phyloP scores from a whole-genome alignment of 306 rosid genomes.

The Betula pendula region DNA sequence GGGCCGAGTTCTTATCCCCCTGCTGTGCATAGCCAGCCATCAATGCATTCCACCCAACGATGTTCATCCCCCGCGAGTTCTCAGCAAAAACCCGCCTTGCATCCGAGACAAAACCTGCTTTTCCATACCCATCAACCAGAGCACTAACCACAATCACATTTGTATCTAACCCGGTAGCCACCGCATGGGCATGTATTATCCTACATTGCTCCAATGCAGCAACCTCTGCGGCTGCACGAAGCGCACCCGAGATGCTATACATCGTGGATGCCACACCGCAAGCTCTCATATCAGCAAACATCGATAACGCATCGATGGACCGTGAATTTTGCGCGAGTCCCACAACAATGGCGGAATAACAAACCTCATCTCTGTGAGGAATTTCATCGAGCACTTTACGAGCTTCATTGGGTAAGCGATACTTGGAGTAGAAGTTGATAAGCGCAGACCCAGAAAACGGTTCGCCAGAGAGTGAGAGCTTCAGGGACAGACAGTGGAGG shows the following conservation, averaged over 20 bases:
- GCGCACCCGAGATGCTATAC: conserved; percentile 61
- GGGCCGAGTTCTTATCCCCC: conserved; percentile 51
- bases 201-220: conserved; percentile 82
- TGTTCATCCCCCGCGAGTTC: conserved; percentile 39
- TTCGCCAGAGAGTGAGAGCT: conserved; percentile 46
- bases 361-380: conserved; percentile 55
- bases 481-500: conserved; percentile 69
- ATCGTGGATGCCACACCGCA: conserved; percentile 48
- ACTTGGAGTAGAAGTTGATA: conserved; percentile 58
- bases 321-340: conserved; percentile 72
- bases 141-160: conserved; percentile 59
- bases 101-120: conserved; percentile 66
- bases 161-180: conserved; percentile 51
- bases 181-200: conserved; percentile 56
- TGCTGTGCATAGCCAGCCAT: conserved; percentile 80
- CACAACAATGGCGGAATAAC: conserved; percentile 65
- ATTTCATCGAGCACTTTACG: conserved; percentile 71
- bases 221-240: conserved; percentile 66
- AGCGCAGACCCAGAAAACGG: conserved; percentile 72
- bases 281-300: conserved; percentile 53
- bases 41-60: conserved; percentile 86
- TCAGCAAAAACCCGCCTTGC: conserved; percentile 71
- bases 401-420: conserved; percentile 43
- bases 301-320: conserved; percentile 41
- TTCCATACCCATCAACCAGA: conserved; percentile 75